These are phyloP conservation scores for Kwoniella mangroviensis DNA, from an alignment of 768 basidiomycete genomes.

Conservation along the genomic window DNA sequence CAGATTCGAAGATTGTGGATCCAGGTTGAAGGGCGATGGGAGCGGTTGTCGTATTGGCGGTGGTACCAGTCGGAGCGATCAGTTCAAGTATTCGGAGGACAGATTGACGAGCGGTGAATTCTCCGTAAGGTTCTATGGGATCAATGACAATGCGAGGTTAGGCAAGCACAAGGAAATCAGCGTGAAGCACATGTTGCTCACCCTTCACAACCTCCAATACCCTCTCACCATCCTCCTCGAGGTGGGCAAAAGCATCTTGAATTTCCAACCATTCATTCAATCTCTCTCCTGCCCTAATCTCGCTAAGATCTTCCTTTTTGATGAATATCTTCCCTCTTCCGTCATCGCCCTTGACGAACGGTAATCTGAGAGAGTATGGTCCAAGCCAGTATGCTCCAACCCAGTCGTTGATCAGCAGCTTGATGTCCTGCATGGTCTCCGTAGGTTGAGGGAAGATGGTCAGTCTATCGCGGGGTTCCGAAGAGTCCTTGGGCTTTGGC, in stretches of 20 bases:
- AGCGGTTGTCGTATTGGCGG: slow-evolving; percentile 42
- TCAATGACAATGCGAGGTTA: too few relatives aligned
- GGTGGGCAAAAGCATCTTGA: slow-evolving; percentile 57
- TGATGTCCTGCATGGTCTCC: slow-evolving; percentile 58
- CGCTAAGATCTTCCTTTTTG: slow-evolving; percentile 48
- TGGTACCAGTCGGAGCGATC: slow-evolving; percentile 46
- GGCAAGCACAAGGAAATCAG: neutral
- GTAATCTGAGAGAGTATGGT: slow-evolving; percentile 58
- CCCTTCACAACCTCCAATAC: slow-evolving; percentile 59
- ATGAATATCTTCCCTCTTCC: slow-evolving; percentile 40
- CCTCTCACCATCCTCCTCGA: slow-evolving; percentile 51
- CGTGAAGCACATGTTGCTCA: slow-evolving; percentile 31
- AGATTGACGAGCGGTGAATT: slow-evolving; percentile 58
- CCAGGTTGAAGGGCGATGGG: slow-evolving; percentile 52
- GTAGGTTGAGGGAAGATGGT: slow-evolving; percentile 50
- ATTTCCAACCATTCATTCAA: slow-evolving; percentile 60
- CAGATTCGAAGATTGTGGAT: slow-evolving; percentile 54
- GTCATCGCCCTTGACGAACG: slow-evolving; percentile 29
- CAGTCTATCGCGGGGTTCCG: slow-evolving; percentile 30
- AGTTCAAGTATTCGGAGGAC: slow-evolving; percentile 58
- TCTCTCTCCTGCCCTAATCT: slow-evolving; percentile 53
- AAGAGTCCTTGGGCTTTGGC: slow-evolving; percentile 31
- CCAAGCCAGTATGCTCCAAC: slow-evolving; percentile 61
- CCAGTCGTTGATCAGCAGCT: slow-evolving; percentile 57
- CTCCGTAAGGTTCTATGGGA: slow-evolving; percentile 58